These are phyloP conservation scores for Lyophyllum shimeji DNA, from an alignment of 768 basidiomycete genomes.

Conservation along the genomic window DNA sequence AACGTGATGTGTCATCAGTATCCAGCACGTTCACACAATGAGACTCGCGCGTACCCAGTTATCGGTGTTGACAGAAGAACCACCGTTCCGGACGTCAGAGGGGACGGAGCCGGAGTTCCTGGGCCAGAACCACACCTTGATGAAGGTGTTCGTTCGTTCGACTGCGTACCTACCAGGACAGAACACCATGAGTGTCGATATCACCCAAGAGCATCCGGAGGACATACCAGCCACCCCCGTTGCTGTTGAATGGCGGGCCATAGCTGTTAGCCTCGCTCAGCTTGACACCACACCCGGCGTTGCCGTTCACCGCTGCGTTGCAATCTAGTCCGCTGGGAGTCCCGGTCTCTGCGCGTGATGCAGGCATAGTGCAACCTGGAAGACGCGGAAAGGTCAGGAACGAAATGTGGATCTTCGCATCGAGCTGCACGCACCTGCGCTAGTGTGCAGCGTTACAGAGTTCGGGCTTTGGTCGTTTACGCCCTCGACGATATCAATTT, in stretches of 20 bases:
- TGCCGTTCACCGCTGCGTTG: too few relatives aligned
- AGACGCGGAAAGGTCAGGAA: background rate
- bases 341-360: slow-evolving; percentile 37
- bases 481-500: slow-evolving; percentile 50
- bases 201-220: background rate
- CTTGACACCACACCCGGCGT: slow-evolving; percentile 24
- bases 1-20: background rate
- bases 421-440: slow-evolving; percentile 29
- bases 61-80: slow-evolving; percentile 39
- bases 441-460: slow-evolving; percentile 55
- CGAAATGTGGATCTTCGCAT: background rate
- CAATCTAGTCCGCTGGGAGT: slow-evolving; percentile 22
- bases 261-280: slow-evolving; percentile 41
- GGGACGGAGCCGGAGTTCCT: slow-evolving; percentile 47
- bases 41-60: slow-evolving; percentile 46
- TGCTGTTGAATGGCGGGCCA: slow-evolving; percentile 56
- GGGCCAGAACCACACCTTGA: slow-evolving; percentile 77
- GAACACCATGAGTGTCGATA: background rate
- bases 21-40: background rate
- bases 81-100: slow-evolving; percentile 42
- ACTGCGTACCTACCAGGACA: slow-evolving; percentile 51
- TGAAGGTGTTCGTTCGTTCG: slow-evolving; percentile 52
- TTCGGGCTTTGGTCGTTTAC: slow-evolving; percentile 58
- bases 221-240: slow-evolving; percentile 59
- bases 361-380: slow-evolving; percentile 42